phyloP scores from a whole-genome alignment of 2,329 filamentous ascomycete species.

The Aschersonia sp. region DNA sequence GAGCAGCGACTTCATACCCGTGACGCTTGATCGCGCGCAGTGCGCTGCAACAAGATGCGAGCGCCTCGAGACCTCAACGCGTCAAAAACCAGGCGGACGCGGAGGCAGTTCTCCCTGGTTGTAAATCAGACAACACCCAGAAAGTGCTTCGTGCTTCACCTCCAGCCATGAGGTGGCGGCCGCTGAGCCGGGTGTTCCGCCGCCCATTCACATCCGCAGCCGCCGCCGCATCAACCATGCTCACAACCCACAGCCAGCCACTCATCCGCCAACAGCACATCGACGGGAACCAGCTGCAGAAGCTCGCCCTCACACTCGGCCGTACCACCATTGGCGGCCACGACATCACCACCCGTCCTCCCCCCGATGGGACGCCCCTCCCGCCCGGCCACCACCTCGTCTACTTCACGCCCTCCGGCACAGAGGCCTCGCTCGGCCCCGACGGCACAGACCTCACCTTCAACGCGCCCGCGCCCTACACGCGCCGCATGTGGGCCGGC shows the following conservation, averaged over 20 bases:
- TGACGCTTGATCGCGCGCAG: too few species aligned
- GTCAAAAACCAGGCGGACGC: too few species aligned
- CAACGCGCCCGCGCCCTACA: conserved; percentile 44
- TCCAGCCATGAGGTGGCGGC: background rate
- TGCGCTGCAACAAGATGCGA: too few species aligned
- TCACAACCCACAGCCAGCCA: conserved; percentile 8
- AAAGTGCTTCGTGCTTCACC: too few species aligned
- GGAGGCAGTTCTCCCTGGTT: too few species aligned
- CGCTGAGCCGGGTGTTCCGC: background rate
- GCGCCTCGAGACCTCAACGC: too few species aligned
- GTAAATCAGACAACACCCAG: too few species aligned
- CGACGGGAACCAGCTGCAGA: conserved; percentile 49
- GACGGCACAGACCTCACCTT: conserved; percentile 48
- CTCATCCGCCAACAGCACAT: conserved; percentile 29
- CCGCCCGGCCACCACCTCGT: conserved; percentile 47
- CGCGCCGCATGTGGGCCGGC: conserved; percentile 53
- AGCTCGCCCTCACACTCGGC: conserved; percentile 42
- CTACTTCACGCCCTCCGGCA: conserved; percentile 44
- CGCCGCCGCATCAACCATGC: background rate
- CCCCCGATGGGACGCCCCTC: conserved; percentile 29
- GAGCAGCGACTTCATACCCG: too few species aligned
- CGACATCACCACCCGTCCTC: conserved; percentile 21
- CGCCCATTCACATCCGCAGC: background rate
- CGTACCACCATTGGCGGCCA: conserved; percentile 26
- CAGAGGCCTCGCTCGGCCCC: conserved; percentile 36